These are phyloP conservation scores for Pilasporangium apinafurcum DNA, from an alignment of 352 stramenopile genomes.

Conservation along the genomic window DNA sequence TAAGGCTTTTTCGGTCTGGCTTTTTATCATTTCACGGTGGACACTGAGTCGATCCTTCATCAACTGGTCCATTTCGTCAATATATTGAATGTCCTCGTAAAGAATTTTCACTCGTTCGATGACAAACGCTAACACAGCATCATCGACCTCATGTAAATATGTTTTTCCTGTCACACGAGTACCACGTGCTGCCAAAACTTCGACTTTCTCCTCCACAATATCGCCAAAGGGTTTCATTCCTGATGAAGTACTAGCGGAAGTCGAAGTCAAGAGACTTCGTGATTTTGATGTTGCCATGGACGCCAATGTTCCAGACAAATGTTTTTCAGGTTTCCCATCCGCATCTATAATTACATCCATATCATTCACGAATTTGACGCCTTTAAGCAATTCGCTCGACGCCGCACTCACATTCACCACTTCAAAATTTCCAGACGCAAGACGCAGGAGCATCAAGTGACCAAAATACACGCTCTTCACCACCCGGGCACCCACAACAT, in stretches of 20 bases:
- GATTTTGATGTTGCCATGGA: constrained; percentile 38
- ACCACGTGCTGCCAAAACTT: constrained; percentile 36
- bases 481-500: constrained; percentile 56
- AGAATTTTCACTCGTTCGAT: constrained; percentile 71
- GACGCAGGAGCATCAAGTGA: constrained; percentile 64
- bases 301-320: constrained; percentile 42
- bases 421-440: constrained; percentile 67
- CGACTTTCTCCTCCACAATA: constrained; percentile 59
- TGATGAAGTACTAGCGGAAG: too few relatives aligned
- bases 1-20: constrained; percentile 34
- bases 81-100: constrained; percentile 71
- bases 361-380: too few relatives aligned
- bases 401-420: constrained; percentile 75
- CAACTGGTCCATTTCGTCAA: constrained; percentile 64
- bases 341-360: constrained; percentile 18
- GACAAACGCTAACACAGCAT: constrained; percentile 66
- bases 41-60: constrained; percentile 52
- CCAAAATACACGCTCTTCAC: constrained; percentile 76
- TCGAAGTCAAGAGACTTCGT: constrained; percentile 9
- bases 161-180: constrained; percentile 66
- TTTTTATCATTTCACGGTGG: constrained; percentile 53
- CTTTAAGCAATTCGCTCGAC: constrained; percentile 65
- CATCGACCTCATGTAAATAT: constrained; percentile 53
- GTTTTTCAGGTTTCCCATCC: constrained; percentile 18
- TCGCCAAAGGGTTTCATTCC: constrained; percentile 42